Percentiles rank a stretch among this genome's conserved stretches.
Evolutionary conservation across 2,329 filamentous ascomycete species (phyloP).

Genomic region (Aureobasidium sp.): DNA sequence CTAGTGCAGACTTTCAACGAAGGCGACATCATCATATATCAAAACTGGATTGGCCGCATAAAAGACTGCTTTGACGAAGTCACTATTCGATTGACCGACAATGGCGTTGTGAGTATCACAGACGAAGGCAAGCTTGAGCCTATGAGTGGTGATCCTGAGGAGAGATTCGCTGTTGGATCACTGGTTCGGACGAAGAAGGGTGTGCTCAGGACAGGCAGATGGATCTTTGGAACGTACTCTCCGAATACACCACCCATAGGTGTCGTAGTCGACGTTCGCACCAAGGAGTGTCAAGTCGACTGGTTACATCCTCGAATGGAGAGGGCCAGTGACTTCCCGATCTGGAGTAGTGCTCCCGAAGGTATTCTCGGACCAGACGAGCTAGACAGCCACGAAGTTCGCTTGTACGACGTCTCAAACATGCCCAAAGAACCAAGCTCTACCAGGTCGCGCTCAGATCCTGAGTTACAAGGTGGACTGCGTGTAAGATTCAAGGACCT

Average conservation of each 20-base stretch:
- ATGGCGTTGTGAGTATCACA: slow-evolving; percentile 47
- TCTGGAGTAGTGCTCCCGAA: slow-evolving; percentile 16
- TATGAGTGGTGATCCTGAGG: slow-evolving; percentile 19
- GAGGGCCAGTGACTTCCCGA: neutral
- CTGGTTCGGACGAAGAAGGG: slow-evolving; percentile 45
- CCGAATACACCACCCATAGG: slow-evolving; percentile 43
- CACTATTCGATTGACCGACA: slow-evolving; percentile 45
- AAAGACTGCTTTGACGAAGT: slow-evolving; percentile 44
- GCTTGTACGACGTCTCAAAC: slow-evolving; percentile 36
- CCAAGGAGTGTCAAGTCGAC: slow-evolving; percentile 40
- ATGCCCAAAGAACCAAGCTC: neutral
- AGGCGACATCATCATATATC: slow-evolving; percentile 48
- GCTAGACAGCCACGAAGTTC: slow-evolving; percentile 36
- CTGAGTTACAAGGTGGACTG: slow-evolving; percentile 25
- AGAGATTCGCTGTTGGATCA: slow-evolving; percentile 40
- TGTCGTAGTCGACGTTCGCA: slow-evolving; percentile 45
- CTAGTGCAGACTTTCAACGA: slow-evolving; percentile 35
- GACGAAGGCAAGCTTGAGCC: slow-evolving; percentile 35
- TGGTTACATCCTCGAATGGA: slow-evolving; percentile 39
- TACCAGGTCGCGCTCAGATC: slow-evolving; percentile 20
- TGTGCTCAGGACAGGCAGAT: slow-evolving; percentile 45
- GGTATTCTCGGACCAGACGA: slow-evolving; percentile 28
- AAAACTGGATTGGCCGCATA: slow-evolving; percentile 51
- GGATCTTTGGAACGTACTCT: slow-evolving; percentile 47
- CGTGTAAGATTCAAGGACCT: slow-evolving; percentile 51